These are phyloP conservation scores for Byssochlamys sp. DNA, from an alignment of 2,329 filamentous ascomycete genomes.

Conservation along the genomic window DNA sequence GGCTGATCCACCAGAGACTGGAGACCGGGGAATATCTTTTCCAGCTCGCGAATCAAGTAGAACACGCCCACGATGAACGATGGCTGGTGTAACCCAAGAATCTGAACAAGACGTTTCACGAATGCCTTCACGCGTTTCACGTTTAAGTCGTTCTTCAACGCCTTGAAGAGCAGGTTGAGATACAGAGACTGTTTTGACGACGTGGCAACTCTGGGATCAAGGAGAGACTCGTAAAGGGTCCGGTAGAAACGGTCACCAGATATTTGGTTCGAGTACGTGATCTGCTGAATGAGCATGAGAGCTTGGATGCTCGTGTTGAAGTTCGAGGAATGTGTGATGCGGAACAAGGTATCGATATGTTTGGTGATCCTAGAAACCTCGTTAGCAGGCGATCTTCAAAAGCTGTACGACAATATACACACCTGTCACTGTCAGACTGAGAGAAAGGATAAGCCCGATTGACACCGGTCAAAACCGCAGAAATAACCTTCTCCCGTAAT, in stretches of 20 bases:
- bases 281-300: conserved; percentile 85
- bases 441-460: conserved; percentile 94
- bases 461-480: conserved; percentile 82
- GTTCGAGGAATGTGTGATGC: conserved; percentile 92
- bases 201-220: conserved; percentile 76
- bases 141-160: conserved; percentile 82
- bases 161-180: conserved; percentile 79
- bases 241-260: conserved; percentile 87
- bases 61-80: conserved; percentile 88
- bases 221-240: conserved; percentile 84
- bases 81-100: conserved; percentile 79
- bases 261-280: conserved; percentile 69
- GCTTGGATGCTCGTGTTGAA: conserved; percentile 98
- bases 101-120: conserved; percentile 81
- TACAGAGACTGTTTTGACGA: conserved; percentile 95
- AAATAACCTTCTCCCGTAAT: conserved; percentile 80
- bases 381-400: conserved; percentile 13
- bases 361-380: conserved; percentile 55
- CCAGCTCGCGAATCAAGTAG: conserved; percentile 75
- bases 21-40: conserved; percentile 68
- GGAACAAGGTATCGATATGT: conserved; percentile 88
- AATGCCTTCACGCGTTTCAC: conserved; percentile 90
- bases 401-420: conserved; percentile 21
- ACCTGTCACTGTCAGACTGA: conserved; percentile 66
- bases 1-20: conserved; percentile 69